Evolutionary conservation across 2,329 filamentous ascomycete species (phyloP), one percentile per base, ranked within the genome.

Genomic region (Cladophialophora chaetospira): DNA sequence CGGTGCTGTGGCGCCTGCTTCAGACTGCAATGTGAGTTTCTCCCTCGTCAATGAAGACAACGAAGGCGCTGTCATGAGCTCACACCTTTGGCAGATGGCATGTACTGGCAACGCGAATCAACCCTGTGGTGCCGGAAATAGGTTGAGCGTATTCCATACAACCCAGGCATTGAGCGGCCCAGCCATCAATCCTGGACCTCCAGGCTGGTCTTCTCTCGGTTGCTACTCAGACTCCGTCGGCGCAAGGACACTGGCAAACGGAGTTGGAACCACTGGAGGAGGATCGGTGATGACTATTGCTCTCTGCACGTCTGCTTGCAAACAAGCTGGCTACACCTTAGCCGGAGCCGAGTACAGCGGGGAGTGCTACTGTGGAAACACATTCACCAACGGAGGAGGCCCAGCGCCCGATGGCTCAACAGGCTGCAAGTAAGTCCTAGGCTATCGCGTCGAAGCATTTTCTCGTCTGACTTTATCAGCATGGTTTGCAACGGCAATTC

Each of bases 41-140:
- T 33, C 13, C 29, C 29, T 13, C n/a, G n/a, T n/a, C n/a, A n/a
- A n/a, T n/a, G n/a, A n/a, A n/a, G n/a, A n/a, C n/a, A n/a, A n/a
- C n/a, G n/a, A n/a, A n/a, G n/a, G n/a, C n/a, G n/a, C n/a, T 33
- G 29, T 6, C 29, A 33, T 33, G 29, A 33, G 29, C 29, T 33
- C 6, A 33, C 13, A 13, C 13, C 29, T 13, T 13, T 33, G 8
- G 13, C 29, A 33, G 29, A 66, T 66, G 63, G 56, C 29, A 19
- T 66, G 65, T 50, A 57, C 38, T 49, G 82, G 82, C 13, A 69
- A 82, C 60, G 53, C 65, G 3, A 63, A 62, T 2, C 70, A 81
- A 60, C 78, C 73, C 66, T 84, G 82, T 52, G 82, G 82, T 55
- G 82, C 79, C 31, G 50, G 50, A 23, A 56, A 56, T 47, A 26